Percentiles rank a stretch among this genome's conserved stretches.
Conservation (phyloP, 2,329 filamentous ascomycete genomes). For the Dryadomyces quercivorus region DNA sequence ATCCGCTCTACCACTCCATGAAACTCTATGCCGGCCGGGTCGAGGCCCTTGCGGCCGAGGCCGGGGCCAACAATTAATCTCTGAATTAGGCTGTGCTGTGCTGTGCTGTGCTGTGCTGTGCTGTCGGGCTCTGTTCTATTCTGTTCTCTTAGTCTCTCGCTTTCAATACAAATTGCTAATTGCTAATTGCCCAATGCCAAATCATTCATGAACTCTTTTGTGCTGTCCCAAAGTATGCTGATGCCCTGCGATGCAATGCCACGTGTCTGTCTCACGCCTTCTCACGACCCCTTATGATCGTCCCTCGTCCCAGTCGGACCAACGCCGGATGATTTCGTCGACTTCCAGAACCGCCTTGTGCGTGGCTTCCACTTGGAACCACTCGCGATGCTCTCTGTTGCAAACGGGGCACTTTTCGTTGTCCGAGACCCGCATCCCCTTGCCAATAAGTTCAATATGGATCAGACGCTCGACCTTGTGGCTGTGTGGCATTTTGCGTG, state of each 20-base stretch:
- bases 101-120: no score
- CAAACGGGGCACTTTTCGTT: conserved; percentile 58
- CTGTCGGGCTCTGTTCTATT: no score
- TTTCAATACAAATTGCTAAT: neutral
- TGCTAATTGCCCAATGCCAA: neutral
- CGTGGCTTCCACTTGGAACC: conserved; percentile 80
- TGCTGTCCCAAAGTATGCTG: no score
- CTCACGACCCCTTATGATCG: neutral
- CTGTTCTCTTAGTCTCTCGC: neutral
- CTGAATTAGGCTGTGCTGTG: neutral
- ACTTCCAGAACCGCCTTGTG: conserved; percentile 56
- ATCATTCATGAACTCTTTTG: neutral
- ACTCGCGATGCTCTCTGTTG: conserved; percentile 79
- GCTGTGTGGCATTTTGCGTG: conserved; percentile 69
- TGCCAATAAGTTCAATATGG: conserved; percentile 70
- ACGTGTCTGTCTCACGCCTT: neutral
- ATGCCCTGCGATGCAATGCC: no score
- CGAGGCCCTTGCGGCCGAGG: conserved; percentile 57
- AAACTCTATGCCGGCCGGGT: conserved; percentile 60
- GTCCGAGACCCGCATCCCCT: conserved; percentile 41
- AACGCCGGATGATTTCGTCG: conserved; percentile 57
- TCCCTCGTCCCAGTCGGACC: conserved; percentile 72
- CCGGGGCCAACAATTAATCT: conserved; percentile 26
- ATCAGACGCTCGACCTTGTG: conserved; percentile 83
- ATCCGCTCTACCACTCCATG: conserved; percentile 73